Evolutionary conservation across 2,329 filamentous ascomycete species (phyloP), one percentile per base, ranked within the genome.

Genomic region (Scytalidium sp.): DNA sequence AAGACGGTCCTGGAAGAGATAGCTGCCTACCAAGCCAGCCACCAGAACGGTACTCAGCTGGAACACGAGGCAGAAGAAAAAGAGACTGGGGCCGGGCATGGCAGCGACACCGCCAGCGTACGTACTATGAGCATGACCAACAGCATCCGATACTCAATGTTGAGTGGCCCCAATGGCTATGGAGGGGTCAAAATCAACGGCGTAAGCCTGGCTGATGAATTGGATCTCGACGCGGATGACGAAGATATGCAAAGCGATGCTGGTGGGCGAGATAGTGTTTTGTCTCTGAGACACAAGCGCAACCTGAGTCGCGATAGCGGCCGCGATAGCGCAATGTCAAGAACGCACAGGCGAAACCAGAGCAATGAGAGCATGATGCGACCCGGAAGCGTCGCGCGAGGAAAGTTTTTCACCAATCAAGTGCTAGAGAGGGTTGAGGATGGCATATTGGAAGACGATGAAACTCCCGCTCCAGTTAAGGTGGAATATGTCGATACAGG

Each of bases 1-100:
- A 94, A 93, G 65, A 78, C 82, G 10, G 80, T 99, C 10, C 75
- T 99, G 41, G 90, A 93, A 32, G 94, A 97, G 68, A 81, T 99
- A 45, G 84, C 84, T n/a, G 78, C 81, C 3, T 83, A 83, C 50
- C 84, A 91, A 60, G 76, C 76, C 41, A 74, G 74, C 2, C 78
- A 80, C 43, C 55, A 71, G 46, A 73, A 72, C 55, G 67, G 51
- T 54, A 70, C 75, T 20, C 70, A 67, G 15, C 57, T 70, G 3
- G 81, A 85, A 9, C 81, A 73, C 50, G 84, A 89, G 25, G 73
- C 70, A 1, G 84, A 88, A 40, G 82, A 86, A 36, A 80, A 78
- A 53, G 87, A 90, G 48, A 82, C 78, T 47, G 71, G 68, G 13
- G 58, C 74, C 36, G 72, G 72, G 8, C 73, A 77, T 53, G 76